Percentiles rank a stretch among this genome's conserved stretches.
These are phyloP conservation scores for Saccharomyces hybrid DNA, from an alignment of 1,139 yeast genomes.

Conservation along the genomic window DNA sequence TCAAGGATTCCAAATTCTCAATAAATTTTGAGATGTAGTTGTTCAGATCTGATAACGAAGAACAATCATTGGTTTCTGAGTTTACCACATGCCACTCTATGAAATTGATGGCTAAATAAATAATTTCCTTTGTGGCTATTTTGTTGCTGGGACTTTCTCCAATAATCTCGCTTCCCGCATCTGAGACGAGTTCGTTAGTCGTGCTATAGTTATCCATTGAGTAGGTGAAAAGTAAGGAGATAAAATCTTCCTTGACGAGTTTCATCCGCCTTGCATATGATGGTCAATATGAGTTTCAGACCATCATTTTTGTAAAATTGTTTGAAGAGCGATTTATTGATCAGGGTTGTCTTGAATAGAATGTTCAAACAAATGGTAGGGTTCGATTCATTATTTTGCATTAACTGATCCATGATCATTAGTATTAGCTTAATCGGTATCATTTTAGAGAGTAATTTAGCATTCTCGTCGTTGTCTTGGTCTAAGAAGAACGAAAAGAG, in stretches of 20 bases:
- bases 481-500: constrained; percentile 10
- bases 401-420: constrained; percentile 41
- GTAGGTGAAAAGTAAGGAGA: constrained; percentile 17
- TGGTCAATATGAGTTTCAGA: constrained; percentile 42
- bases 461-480: constrained; percentile 11
- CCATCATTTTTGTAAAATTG: constrained; percentile 52
- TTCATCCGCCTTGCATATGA: constrained; percentile 33
- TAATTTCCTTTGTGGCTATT: background rate
- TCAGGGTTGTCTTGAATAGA: constrained; percentile 42
- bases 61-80: background rate
- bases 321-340: constrained; percentile 43
- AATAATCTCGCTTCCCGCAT: background rate
- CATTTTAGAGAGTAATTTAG: constrained; percentile 40
- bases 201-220: constrained; percentile 9
- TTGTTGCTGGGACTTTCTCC: background rate
- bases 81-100: background rate
- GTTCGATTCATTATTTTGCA: constrained; percentile 32
- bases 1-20: constrained; percentile 14
- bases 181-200: background rate
- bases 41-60: constrained; percentile 11
- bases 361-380: constrained; percentile 44
- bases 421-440: constrained; percentile 62
- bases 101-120: background rate
- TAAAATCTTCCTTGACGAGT: constrained; percentile 23
- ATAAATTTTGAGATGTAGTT: constrained; percentile 17